Percentiles rank a stretch among this genome's conserved stretches.
Conservation (phyloP, 805 yeast genomes). For the Schizosaccharomyces japonicus region DNA sequence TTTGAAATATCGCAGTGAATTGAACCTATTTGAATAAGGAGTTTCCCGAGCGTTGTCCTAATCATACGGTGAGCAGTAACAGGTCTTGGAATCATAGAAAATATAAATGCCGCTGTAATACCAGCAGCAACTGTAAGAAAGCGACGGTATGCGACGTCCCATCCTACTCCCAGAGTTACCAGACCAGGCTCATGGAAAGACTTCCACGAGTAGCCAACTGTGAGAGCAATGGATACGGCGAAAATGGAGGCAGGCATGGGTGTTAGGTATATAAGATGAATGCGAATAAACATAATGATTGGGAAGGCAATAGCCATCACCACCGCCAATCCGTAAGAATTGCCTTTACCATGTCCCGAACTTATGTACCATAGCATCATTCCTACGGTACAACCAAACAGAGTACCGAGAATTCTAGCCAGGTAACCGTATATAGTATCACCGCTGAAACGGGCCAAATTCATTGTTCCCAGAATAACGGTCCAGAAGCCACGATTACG, state of each 20-base stretch:
- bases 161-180: slow-evolving; percentile 14
- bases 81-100: slow-evolving; percentile 15
- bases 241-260: slow-evolving; percentile 15
- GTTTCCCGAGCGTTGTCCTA: slow-evolving; percentile 13
- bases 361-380: slow-evolving; percentile 18
- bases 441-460: slow-evolving; percentile 15
- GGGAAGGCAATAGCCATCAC: slow-evolving; percentile 13
- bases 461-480: slow-evolving; percentile 15
- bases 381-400: slow-evolving; percentile 15
- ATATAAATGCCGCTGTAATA: slow-evolving; percentile 14
- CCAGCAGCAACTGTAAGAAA: slow-evolving; percentile 16
- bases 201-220: slow-evolving; percentile 17
- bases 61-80: slow-evolving; percentile 15
- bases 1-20: slow-evolving; percentile 14
- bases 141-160: slow-evolving; percentile 17
- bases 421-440: slow-evolving; percentile 15
- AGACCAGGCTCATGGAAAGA: slow-evolving; percentile 11
- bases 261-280: slow-evolving; percentile 13
- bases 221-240: slow-evolving; percentile 14
- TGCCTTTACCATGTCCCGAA: slow-evolving; percentile 16
- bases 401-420: slow-evolving; percentile 13
- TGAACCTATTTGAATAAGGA: slow-evolving; percentile 13
- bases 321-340: slow-evolving; percentile 16
- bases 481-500: slow-evolving; percentile 15
- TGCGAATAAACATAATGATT: slow-evolving; percentile 14